Base-by-base conservation (phyloP, 148 eudicot genomes). In the Heliamphora exappendiculata region DNA sequence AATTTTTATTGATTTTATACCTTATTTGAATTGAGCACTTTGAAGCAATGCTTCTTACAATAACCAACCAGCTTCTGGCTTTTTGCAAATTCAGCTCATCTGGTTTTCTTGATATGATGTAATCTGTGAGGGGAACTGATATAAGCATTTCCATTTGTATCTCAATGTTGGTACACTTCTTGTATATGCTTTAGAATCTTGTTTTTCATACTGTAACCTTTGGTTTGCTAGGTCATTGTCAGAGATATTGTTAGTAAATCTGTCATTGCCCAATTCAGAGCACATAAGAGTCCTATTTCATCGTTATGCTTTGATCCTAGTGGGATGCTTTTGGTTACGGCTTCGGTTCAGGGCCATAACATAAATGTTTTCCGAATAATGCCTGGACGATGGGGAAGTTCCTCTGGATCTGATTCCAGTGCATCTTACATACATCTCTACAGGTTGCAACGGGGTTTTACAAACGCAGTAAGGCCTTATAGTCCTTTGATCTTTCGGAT, bases 291-390 rank as follows among this genome's bases (percentile, higher is more conserved):
- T 74, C 89, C 94, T 67, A 94, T 94, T 70, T 85, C 91, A 28
- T 86, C 97, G 9, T 83, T 93, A 77, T 89, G 93, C 76, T 94
- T 94, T 82, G 97, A 94, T 87, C 93, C 93, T 31, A 94, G 98
- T 77, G 97, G 97, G 49, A 90, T 88, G 7, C 84, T 91, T 29
- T 77, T 94, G 80, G 98, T 91, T 71, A 88, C 98, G 0, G 98
- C 98, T 78, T 94, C 98, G 58, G 87, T 87, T 80, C 93, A 90
- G 67, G 98, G 94, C 36, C 92, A 94, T 81, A 94, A 84, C 76
- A 89, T 94, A 41, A 91, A 91, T 84, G 93, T 94, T 45, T 94
- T 88, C 77, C 87, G 84, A 49, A 91, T 94, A 79, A 77, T 87
- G 81, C 93, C 94, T n/a, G 78, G 58, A 49, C 81, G 12, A 26